phyloP scores from a whole-genome alignment of 2,329 filamentous ascomycete species.

The Thielaviopsis punctulata region DNA sequence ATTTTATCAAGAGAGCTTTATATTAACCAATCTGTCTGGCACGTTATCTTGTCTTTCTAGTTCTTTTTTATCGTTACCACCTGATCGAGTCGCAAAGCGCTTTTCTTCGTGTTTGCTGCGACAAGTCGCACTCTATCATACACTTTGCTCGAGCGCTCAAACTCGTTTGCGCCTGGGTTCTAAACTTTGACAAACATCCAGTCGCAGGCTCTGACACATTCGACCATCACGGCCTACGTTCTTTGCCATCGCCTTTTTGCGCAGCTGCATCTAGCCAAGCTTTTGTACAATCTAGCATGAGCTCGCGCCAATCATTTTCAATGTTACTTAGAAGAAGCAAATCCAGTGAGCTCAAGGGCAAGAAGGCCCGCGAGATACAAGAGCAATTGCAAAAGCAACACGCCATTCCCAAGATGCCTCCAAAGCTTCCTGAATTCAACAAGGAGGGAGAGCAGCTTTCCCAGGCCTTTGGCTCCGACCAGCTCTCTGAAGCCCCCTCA shows the following conservation, averaged over 20 bases:
- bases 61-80: neutral
- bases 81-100: neutral
- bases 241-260: neutral
- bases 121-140: neutral
- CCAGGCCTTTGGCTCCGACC: slow-evolving; percentile 31
- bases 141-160: neutral
- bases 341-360: slow-evolving; percentile 45
- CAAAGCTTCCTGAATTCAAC: slow-evolving; percentile 35
- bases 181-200: neutral
- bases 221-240: neutral
- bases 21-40: neutral
- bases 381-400: slow-evolving; percentile 33
- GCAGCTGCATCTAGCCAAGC: neutral
- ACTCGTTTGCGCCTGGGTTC: neutral
- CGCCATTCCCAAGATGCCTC: slow-evolving; percentile 28
- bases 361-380: slow-evolving; percentile 43
- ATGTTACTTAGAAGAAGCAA: slow-evolving; percentile 51
- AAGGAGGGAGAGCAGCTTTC: slow-evolving; percentile 29
- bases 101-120: neutral
- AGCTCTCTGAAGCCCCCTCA: slow-evolving; percentile 41
- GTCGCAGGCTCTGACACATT: neutral
- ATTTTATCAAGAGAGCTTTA: neutral
- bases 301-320: slow-evolving; percentile 29
- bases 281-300: slow-evolving; percentile 16
- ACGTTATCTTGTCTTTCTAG: neutral